Conservation (phyloP, 306 rosid species). For the Biancaea sappan region DNA sequence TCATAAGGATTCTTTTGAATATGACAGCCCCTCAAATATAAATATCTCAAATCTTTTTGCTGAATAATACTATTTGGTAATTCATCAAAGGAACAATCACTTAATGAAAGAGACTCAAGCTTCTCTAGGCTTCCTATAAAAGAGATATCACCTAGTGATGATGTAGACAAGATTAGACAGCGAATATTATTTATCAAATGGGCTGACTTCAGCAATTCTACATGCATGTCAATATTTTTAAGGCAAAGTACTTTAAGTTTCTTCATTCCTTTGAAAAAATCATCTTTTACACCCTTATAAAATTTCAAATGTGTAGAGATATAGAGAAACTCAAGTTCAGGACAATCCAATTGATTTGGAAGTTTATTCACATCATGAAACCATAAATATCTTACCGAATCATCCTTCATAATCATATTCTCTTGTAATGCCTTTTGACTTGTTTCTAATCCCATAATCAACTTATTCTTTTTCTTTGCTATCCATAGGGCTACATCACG, state of each 20-base stretch:
- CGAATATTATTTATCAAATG: neutral
- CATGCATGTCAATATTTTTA: too few species aligned
- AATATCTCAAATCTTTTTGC: neutral
- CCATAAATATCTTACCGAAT: neutral
- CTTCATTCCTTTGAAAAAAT: neutral
- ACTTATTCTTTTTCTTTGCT: neutral
- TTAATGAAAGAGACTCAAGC: neutral
- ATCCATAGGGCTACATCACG: neutral
- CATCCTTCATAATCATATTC: neutral
- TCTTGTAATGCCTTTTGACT: too few species aligned
- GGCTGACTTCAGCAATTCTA: neutral
- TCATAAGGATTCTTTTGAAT: neutral
- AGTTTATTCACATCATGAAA: neutral
- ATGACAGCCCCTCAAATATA: neutral
- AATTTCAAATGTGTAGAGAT: rapidly evolving
- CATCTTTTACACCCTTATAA: neutral
- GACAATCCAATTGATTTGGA: neutral
- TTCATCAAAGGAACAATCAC: neutral
- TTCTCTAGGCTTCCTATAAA: neutral
- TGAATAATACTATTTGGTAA: neutral
- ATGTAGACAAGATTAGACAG: neutral
- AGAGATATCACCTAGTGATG: neutral
- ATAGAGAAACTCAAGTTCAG: neutral
- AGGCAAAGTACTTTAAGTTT: neutral
- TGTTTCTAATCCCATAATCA: neutral